These are phyloP conservation scores for Nitzschia sp. DNA, from an alignment of 108 stramenopile species.

Conservation along the genomic window DNA sequence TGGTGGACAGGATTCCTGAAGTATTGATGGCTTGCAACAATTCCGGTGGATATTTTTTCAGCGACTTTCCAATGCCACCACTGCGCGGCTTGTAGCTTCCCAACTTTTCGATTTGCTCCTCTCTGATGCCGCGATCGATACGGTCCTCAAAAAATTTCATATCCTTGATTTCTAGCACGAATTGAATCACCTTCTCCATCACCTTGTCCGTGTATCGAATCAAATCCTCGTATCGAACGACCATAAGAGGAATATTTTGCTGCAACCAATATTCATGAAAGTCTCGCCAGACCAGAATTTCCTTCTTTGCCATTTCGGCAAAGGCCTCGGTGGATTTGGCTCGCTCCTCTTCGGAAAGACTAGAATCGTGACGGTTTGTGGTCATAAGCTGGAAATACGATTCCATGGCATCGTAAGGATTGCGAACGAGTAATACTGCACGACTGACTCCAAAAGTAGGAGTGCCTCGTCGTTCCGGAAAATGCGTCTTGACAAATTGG, in stretches of 20 bases:
- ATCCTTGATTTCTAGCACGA: conserved; percentile 57
- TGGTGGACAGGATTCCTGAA: conserved; percentile 24
- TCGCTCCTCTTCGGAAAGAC: conserved; percentile 52
- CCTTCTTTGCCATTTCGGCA: conserved; percentile 64
- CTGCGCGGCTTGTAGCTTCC: conserved; percentile 73
- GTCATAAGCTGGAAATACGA: conserved; percentile 93
- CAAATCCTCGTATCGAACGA: conserved; percentile 73
- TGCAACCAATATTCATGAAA: conserved; percentile 69
- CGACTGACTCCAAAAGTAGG: conserved; percentile 52
- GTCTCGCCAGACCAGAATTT: conserved; percentile 61
- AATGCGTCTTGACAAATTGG: conserved; percentile 92
- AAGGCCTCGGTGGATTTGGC: conserved; percentile 42
- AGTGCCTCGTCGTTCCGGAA: conserved; percentile 80
- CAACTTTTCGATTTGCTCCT: conserved; percentile 57
- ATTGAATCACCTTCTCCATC: conserved; percentile 49
- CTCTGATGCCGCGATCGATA: conserved; percentile 55
- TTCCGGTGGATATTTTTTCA: conserved; percentile 50
- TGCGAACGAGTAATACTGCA: conserved; percentile 85
- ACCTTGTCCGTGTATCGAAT: conserved; percentile 54
- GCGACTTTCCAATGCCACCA: conserved; percentile 66
- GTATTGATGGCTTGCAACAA: conserved; percentile 52
- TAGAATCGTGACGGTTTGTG: conserved; percentile 82
- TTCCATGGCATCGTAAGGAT: conserved; percentile 93
- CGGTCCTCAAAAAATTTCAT: conserved; percentile 64
- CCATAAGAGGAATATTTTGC: conserved; percentile 55